phyloP scores from a whole-genome alignment of 768 basidiomycete species.

The Boletus vinaceobasis region DNA sequence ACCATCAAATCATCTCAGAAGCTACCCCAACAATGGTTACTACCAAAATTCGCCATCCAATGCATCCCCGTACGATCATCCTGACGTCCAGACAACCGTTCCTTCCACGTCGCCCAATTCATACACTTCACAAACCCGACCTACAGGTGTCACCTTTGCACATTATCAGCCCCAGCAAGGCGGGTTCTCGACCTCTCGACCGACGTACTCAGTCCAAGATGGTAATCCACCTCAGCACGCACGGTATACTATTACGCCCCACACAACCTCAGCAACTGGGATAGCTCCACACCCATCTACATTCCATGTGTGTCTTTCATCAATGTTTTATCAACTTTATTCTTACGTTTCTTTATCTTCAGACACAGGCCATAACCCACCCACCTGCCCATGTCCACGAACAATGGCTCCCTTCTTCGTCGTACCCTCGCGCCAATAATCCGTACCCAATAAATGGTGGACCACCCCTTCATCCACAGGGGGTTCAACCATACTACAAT shows the following conservation, averaged over 20 bases:
- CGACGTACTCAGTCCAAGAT: slow-evolving; percentile 27
- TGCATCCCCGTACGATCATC: slow-evolving; percentile 23
- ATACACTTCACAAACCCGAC: slow-evolving; percentile 18
- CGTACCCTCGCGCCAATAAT: slow-evolving; percentile 24
- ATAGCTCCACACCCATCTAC: slow-evolving; percentile 24
- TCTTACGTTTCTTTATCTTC: neutral
- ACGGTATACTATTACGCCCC: slow-evolving; percentile 17
- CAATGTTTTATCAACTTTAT: neutral
- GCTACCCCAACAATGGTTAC: slow-evolving; percentile 13
- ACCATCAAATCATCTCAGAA: slow-evolving; percentile 16
- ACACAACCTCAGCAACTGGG: slow-evolving; percentile 13
- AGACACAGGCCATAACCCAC: slow-evolving; percentile 14
- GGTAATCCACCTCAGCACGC: slow-evolving; percentile 13
- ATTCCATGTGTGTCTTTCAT: slow-evolving; percentile 18
- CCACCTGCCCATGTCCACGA: slow-evolving; percentile 19
- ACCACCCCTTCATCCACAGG: slow-evolving; percentile 17
- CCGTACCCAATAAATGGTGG: slow-evolving; percentile 19
- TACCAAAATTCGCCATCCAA: slow-evolving; percentile 13
- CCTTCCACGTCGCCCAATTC: slow-evolving; percentile 16
- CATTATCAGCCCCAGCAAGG: slow-evolving; percentile 38
- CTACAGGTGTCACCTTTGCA: slow-evolving; percentile 33
- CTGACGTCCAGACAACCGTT: slow-evolving; percentile 14
- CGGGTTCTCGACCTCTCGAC: slow-evolving; percentile 34
- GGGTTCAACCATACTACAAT: slow-evolving; percentile 26
- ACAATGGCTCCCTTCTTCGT: slow-evolving; percentile 23